A percentile compares a stretch with the other conserved stretches of the same genome.
Conservation (phyloP, 2,329 filamentous ascomycete species). For the Paramyrothecium roridum region DNA sequence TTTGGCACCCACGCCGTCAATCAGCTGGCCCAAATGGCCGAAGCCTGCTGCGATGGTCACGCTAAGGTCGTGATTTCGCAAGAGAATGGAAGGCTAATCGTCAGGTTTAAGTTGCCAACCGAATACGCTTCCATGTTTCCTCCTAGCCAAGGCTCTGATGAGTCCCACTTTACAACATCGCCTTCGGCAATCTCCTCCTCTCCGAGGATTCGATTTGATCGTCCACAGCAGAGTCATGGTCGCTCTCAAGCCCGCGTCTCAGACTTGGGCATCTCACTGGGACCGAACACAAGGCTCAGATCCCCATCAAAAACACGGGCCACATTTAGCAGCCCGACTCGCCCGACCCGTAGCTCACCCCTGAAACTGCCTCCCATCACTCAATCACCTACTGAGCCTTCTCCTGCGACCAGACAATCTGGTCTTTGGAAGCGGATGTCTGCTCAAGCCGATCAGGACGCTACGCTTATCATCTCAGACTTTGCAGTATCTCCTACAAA, state of each 20-base stretch:
- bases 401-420: not conserved
- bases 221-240: not conserved
- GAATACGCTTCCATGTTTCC: conserved; percentile 26
- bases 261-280: not conserved
- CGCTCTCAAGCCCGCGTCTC: not conserved
- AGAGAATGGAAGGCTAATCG: conserved; percentile 26
- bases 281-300: not conserved
- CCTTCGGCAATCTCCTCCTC: conserved; percentile 18
- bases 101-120: conserved; percentile 34
- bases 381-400: not conserved
- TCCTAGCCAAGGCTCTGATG: conserved; percentile 21
- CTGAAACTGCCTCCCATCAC: not conserved
- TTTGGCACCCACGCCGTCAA: conserved; percentile 22
- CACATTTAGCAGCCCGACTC: not conserved
- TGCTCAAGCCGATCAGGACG: not conserved
- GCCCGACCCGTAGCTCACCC: not conserved
- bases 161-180: conserved; percentile 16
- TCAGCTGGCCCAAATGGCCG: conserved; percentile 21
- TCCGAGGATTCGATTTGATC: conserved; percentile 13
- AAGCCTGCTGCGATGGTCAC: conserved; percentile 19
- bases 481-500: not conserved
- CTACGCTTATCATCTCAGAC: conserved; percentile 3
- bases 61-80: conserved; percentile 26
- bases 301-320: not conserved
- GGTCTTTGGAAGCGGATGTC: not conserved